Base-by-base conservation (phyloP, 305 asterid species). In the Fraxinus sp. region DNA sequence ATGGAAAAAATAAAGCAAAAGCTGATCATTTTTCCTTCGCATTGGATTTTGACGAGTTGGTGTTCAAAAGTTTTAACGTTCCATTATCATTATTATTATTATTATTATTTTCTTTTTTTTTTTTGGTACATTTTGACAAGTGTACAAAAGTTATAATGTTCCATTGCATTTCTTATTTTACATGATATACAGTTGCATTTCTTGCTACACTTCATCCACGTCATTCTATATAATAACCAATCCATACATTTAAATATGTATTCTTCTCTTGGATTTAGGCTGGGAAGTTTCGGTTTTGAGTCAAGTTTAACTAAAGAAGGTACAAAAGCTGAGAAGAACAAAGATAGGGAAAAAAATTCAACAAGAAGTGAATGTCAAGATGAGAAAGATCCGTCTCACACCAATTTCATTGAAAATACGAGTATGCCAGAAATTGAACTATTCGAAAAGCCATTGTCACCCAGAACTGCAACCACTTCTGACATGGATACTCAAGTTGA, bases 21-120 rank as follows among this genome's bases (percentile, higher is more conserved):
- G 43, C 80, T 68, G 94, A 93, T 86, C 77, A 83, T 84, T 90
- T 92, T 87, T 82, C 87, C 74, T 93, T 93, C 82, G 77, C 90
- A 77, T 92, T 95, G 89, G 98, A 93, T 91, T 93, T 95, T 86
- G 87, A 87, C 57, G 94, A 92, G 98, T 93, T 87, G 86, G 98
- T 86, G 43, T 78, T 80, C 85, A 24, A 46, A 79, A n/a, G 10
- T 55, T 85, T 75, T 81, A 75, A 11, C 46, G 73, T 41, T 85
- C 79, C 78, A 46, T 84, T 43, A 11, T 90, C 91, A 86, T 82
- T 86, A 26, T 26, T 26, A 26, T 26, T 26, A 26, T 26, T 26
- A 26, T 26, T 26, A 26, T 26, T 26, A 26, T 26, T 26, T 26
- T 26, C 28, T 26, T 26, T 32, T 32, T 32, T 30, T 1, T 32